Percentiles rank a stretch among this genome's conserved stretches.
These are phyloP conservation scores for Paramecium bursaria DNA, from an alignment of 73 alveolate species.

Conservation along the genomic window DNA sequence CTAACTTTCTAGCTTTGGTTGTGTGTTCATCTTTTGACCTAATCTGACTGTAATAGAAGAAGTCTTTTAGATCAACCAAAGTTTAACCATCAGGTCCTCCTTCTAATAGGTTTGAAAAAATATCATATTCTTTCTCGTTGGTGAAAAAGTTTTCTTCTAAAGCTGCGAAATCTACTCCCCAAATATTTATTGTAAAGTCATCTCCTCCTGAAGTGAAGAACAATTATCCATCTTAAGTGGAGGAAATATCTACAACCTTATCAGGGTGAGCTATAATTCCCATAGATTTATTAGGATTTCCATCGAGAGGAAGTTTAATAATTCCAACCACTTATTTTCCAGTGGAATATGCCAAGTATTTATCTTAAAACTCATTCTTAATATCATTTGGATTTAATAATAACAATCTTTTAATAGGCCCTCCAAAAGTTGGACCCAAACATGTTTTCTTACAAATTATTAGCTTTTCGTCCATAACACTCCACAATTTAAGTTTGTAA, in stretches of 20 bases:
- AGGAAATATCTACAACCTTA: slow-evolving; percentile 89
- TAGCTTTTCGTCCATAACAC: slow-evolving; percentile 65
- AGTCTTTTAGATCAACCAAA: slow-evolving; percentile 96
- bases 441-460: slow-evolving; percentile 92
- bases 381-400: slow-evolving; percentile 75
- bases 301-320: slow-evolving; percentile 96
- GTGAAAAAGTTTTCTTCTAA: slow-evolving; percentile 91
- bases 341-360: slow-evolving; percentile 90
- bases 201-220: slow-evolving; percentile 97
- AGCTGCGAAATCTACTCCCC: slow-evolving; percentile 96
- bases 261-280: slow-evolving; percentile 99
- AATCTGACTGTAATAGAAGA: slow-evolving; percentile 96
- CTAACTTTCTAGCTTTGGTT: slow-evolving; percentile 96
- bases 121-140: slow-evolving; percentile 95
- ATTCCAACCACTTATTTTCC: slow-evolving; percentile 95
- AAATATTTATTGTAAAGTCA: slow-evolving; percentile 94
- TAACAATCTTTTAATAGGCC: slow-evolving; percentile 89
- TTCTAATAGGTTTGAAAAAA: slow-evolving; percentile 93
- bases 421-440: slow-evolving; percentile 98
- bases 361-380: slow-evolving; percentile 74
- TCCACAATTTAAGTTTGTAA: slow-evolving; percentile 93
- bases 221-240: slow-evolving; percentile 91
- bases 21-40: slow-evolving; percentile 97
- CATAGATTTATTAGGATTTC: slow-evolving; percentile 98
- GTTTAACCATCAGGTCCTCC: slow-evolving; percentile 97